These are phyloP conservation scores for Mycena latifolia DNA, from an alignment of 768 basidiomycete genomes.

Conservation along the genomic window DNA sequence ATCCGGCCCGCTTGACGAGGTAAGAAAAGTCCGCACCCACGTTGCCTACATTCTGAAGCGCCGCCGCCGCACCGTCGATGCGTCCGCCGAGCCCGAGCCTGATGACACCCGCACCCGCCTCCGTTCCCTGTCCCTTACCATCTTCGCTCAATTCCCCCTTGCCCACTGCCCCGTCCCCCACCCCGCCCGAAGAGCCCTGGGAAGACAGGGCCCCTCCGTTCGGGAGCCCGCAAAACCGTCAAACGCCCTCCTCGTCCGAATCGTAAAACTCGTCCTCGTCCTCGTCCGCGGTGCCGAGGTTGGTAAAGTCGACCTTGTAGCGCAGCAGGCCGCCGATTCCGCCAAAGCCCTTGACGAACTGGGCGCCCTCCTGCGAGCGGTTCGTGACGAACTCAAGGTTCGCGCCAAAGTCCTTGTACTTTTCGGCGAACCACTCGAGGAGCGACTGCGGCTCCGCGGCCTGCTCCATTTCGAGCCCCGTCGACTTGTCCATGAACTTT, in stretches of 20 bases:
- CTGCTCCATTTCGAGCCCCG: conserved; percentile 96
- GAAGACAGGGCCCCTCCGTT: conserved; percentile 75
- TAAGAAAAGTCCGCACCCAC: conserved; percentile 7
- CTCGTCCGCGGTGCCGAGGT: conserved; percentile 79
- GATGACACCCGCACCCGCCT: conserved; percentile 1
- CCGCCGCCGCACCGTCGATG: conserved; percentile 11
- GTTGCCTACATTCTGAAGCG: background rate
- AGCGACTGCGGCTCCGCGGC: conserved; percentile 83
- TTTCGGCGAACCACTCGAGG: conserved; percentile 98
- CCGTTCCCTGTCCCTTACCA: conserved; percentile 1
- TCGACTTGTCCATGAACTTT: conserved; percentile 96
- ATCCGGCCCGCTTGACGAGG: conserved; percentile 18
- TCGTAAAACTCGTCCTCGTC: conserved; percentile 91
- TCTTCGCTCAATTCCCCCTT: conserved; percentile 20
- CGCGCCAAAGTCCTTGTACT: conserved; percentile 98
- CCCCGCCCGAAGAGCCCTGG: conserved; percentile 79
- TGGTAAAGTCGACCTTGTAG: conserved; percentile 97
- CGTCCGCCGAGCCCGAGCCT: conserved; percentile 7
- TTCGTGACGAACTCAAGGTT: conserved; percentile 97
- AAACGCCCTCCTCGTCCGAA: conserved; percentile 80
- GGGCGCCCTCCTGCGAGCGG: conserved; percentile 95
- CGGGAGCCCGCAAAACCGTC: conserved; percentile 87
- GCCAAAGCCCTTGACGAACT: conserved; percentile 98
- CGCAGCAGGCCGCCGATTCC: conserved; percentile 96
- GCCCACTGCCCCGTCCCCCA: conserved; percentile 51